Evolutionary conservation across 257 asterid species (phyloP).

Genomic region (Rhazya stricta): DNA sequence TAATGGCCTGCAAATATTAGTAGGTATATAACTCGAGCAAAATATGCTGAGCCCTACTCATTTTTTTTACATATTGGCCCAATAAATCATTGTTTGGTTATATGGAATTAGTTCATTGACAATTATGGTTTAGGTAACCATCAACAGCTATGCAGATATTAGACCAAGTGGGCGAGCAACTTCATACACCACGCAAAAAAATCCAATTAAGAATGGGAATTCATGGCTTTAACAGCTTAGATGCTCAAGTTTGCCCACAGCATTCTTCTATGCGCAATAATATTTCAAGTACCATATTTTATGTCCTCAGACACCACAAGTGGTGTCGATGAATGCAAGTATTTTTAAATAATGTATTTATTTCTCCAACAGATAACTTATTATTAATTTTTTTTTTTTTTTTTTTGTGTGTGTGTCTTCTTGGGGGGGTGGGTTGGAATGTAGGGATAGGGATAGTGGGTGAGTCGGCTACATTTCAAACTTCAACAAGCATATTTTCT

Average conservation of each 20-base stretch:
- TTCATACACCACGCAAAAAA: background rate
- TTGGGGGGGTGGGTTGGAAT: background rate
- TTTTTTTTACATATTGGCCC: background rate
- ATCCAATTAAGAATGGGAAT: background rate
- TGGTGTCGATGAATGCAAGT: background rate
- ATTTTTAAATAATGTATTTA: background rate
- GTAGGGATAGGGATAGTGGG: no score
- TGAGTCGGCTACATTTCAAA: no score
- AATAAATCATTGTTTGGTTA: background rate
- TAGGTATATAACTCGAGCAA: background rate
- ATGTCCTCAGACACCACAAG: background rate
- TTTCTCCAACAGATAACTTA: no score
- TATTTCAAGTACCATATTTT: background rate
- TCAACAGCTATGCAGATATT: background rate
- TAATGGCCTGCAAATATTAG: background rate
- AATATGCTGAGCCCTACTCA: no score
- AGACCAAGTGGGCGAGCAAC: background rate
- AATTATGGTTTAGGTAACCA: background rate
- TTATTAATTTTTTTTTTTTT: background rate
- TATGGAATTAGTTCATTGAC: background rate
- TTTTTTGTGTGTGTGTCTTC: background rate
- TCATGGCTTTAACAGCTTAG: background rate
- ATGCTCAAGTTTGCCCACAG: background rate
- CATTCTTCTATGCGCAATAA: background rate
- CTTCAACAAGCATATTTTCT: no score